A percentile compares a stretch with the other conserved stretches of the same genome.
phyloP scores from a whole-genome alignment of 2,329 filamentous ascomycete species.

The Phialophora tarda region DNA sequence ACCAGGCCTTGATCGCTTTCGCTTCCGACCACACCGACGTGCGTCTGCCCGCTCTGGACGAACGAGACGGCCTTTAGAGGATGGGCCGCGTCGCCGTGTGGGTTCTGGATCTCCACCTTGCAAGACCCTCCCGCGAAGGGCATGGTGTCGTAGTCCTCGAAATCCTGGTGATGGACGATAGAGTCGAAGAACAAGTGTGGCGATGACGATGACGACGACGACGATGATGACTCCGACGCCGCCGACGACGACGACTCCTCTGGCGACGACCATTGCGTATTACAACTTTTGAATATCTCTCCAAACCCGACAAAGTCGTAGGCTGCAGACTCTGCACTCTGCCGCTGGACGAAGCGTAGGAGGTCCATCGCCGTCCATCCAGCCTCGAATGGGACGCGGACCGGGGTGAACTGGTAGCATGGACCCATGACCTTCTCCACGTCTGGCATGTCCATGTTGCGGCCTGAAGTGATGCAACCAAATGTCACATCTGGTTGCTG shows the following conservation, averaged over 20 bases:
- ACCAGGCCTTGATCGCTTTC: conserved; percentile 51
- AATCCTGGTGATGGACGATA: conserved; percentile 63
- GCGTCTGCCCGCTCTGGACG: conserved; percentile 58
- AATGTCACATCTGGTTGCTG: conserved; percentile 64
- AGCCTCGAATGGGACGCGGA: conserved; percentile 63
- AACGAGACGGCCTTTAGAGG: conserved; percentile 68
- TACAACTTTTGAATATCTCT: conserved; percentile 58
- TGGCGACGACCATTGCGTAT: conserved; percentile 48
- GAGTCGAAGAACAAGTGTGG: conserved; percentile 57
- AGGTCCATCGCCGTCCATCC: conserved; percentile 60
- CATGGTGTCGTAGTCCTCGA: conserved; percentile 64
- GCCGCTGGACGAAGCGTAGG: conserved; percentile 60
- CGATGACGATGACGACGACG: neutral
- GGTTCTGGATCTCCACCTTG: conserved; percentile 65
- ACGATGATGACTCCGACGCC: no score
- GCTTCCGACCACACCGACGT: conserved; percentile 66
- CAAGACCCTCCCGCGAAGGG: conserved; percentile 45
- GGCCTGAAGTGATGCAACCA: conserved; percentile 69
- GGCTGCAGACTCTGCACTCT: conserved; percentile 61
- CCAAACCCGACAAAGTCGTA: conserved; percentile 62
- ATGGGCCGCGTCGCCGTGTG: conserved; percentile 61
- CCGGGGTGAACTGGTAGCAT: conserved; percentile 70
- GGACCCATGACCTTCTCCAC: conserved; percentile 67
- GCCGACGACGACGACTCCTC: no score
- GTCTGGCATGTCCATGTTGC: conserved; percentile 62